Percentiles rank a stretch among this genome's conserved stretches.
phyloP scores from a whole-genome alignment of 768 basidiomycete species.

The Rhizopogon vulgaris region DNA sequence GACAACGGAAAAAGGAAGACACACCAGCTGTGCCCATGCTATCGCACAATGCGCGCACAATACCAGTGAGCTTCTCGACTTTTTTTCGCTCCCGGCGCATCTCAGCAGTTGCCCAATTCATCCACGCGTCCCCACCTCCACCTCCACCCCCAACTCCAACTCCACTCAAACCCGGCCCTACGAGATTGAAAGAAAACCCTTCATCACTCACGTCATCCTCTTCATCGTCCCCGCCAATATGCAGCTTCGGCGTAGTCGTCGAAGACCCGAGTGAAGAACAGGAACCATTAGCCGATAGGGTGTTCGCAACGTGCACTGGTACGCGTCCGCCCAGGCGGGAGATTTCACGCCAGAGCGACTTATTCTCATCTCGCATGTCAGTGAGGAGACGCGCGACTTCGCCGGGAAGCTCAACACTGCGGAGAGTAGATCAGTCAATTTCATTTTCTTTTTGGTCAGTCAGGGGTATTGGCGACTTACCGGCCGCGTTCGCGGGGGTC shows the following conservation, averaged over 20 bases:
- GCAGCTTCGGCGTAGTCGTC: constrained; percentile 19
- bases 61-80: constrained; percentile 52
- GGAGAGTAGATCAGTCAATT: constrained; percentile 28
- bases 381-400: constrained; percentile 53
- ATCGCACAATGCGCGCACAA: constrained; percentile 61
- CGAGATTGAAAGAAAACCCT: constrained; percentile 2
- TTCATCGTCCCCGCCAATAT: constrained; percentile 23
- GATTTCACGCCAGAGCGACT: constrained; percentile 43
- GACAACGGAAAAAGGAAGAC: constrained; percentile 17
- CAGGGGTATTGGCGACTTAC: constrained; percentile 7
- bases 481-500: constrained; percentile 47
- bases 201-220: constrained; percentile 10
- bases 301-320: constrained; percentile 11
- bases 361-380: constrained; percentile 69
- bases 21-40: constrained; percentile 42
- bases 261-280: constrained; percentile 23
- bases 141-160: neutral
- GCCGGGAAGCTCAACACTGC: constrained; percentile 71
- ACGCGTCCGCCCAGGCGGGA: constrained; percentile 15
- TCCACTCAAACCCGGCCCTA: constrained; percentile 5
- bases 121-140: constrained; percentile 21
- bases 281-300: constrained; percentile 11
- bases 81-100: constrained; percentile 55
- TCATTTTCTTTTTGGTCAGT: neutral
- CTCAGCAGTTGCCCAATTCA: constrained; percentile 26